Conservation (phyloP, 495 filamentous ascomycete species). For the Cairneyella variabilis region DNA sequence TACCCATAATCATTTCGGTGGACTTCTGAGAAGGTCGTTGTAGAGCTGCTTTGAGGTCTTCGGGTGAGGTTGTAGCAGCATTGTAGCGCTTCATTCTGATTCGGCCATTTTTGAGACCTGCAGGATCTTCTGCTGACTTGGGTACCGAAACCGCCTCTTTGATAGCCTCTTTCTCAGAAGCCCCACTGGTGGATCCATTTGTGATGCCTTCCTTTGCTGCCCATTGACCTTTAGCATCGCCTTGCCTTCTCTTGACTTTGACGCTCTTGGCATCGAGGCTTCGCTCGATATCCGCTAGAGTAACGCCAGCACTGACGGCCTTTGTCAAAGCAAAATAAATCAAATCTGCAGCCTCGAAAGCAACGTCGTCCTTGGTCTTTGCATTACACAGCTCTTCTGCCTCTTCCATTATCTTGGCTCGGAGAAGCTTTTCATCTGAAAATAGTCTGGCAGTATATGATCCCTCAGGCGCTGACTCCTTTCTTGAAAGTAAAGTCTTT, state of each 20-base stretch:
- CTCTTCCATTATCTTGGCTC: slow-evolving; percentile 98
- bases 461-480: slow-evolving; percentile 73
- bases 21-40: slow-evolving; percentile 90
- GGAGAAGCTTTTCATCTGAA: slow-evolving; percentile 80
- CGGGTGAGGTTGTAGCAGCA: slow-evolving; percentile 52
- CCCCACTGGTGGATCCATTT: slow-evolving; percentile 23
- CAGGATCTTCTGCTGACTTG: slow-evolving; percentile 33
- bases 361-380: slow-evolving; percentile 72
- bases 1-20: slow-evolving; percentile 80
- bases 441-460: slow-evolving; percentile 94
- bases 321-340: slow-evolving; percentile 94
- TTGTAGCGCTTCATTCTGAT: slow-evolving; percentile 82
- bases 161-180: slow-evolving; percentile 33
- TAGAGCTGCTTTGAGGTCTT: slow-evolving; percentile 65
- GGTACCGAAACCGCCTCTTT: slow-evolving; percentile 37
- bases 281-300: slow-evolving; percentile 79
- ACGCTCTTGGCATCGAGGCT: slow-evolving; percentile 91
- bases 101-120: slow-evolving; percentile 51
- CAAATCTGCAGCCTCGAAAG: slow-evolving; percentile 91
- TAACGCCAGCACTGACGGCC: slow-evolving; percentile 78
- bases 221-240: slow-evolving; percentile 90
- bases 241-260: slow-evolving; percentile 87
- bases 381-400: slow-evolving; percentile 91
- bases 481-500: slow-evolving; percentile 75
- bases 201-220: slow-evolving; percentile 73